phyloP scores from a whole-genome alignment of 306 rosid genomes.

The Alnus glutinosa region DNA sequence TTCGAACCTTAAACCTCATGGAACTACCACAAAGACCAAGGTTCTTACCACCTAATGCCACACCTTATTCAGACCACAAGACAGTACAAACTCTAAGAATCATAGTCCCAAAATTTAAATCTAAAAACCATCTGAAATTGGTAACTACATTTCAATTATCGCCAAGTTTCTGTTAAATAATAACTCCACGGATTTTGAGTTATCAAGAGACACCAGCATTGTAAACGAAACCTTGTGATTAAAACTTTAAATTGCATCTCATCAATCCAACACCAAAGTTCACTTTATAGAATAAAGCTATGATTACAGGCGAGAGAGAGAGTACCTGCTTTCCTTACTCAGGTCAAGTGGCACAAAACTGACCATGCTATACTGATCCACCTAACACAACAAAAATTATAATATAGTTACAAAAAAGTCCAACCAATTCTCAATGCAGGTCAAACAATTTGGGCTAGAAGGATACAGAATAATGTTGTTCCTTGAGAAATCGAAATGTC shows the following conservation, averaged over 20 bases:
- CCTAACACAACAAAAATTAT: conserved; percentile 42
- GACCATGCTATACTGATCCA: conserved; percentile 65
- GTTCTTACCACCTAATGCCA: too few relatives aligned
- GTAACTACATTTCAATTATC: too few relatives aligned
- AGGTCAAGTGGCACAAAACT: conserved; percentile 83
- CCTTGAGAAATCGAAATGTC: background rate
- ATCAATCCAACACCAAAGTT: background rate
- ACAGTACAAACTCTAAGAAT: conserved; percentile 1
- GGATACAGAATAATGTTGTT: background rate
- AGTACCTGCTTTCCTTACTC: conserved; percentile 83
- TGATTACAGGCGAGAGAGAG: conserved; percentile 1
- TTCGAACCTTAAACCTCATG: too few relatives aligned
- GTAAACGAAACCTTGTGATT: background rate
- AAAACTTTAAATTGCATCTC: background rate
- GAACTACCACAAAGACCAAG: too few relatives aligned
- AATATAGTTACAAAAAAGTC: conserved; percentile 7
- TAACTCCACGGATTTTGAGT: background rate
- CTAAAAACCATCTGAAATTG: too few relatives aligned
- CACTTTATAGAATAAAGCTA: background rate
- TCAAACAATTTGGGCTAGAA: background rate
- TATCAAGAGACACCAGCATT: background rate
- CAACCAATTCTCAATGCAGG: conserved; percentile 1
- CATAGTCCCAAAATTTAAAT: conserved; percentile 2
- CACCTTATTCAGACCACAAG: background rate
- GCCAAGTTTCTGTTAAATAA: background rate